These are phyloP conservation scores for Wickerhamomyces chambardii DNA, from an alignment of 805 yeast species.

Conservation along the genomic window DNA sequence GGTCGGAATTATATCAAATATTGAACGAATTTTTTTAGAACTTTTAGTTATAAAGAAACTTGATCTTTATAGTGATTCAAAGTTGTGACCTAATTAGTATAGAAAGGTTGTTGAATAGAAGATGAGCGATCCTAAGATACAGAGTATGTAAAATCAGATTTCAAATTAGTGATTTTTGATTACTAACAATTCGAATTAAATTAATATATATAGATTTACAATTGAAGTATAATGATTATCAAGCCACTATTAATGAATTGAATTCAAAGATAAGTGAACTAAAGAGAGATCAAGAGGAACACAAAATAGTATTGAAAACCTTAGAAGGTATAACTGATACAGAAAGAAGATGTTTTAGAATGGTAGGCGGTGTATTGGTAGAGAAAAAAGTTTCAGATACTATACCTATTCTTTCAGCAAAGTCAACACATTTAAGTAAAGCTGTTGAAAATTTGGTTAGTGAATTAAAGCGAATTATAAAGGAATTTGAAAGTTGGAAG, in stretches of 20 bases:
- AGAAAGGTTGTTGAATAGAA: too few species aligned
- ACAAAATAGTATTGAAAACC: conserved; percentile 50
- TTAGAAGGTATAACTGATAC: conserved; percentile 35
- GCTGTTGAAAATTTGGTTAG: conserved; percentile 23
- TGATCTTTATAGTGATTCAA: too few species aligned
- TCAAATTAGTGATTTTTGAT: too few species aligned
- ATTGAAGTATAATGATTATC: conserved; percentile 40
- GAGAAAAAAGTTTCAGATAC: conserved; percentile 80
- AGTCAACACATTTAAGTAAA: conserved; percentile 35
- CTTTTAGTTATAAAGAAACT: too few species aligned
- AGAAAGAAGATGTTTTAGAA: conserved; percentile 79
- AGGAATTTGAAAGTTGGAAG: conserved; percentile 36
- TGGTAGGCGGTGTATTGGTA: conserved; percentile 90
- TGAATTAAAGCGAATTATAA: conserved; percentile 23
- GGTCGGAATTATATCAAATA: too few species aligned
- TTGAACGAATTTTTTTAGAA: too few species aligned
- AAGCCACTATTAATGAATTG: conserved; percentile 35
- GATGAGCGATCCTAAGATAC: too few species aligned
- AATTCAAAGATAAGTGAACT: conserved; percentile 37
- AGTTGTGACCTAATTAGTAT: too few species aligned
- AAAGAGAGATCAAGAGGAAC: conserved; percentile 38
- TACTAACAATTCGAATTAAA: too few species aligned
- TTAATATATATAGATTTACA: conserved; percentile 26
- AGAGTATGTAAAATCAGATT: too few species aligned
- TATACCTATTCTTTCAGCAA: conserved; percentile 48